Evolutionary conservation across 2,329 filamentous ascomycete species (phyloP).

Genomic region (Fusarium floridanum): DNA sequence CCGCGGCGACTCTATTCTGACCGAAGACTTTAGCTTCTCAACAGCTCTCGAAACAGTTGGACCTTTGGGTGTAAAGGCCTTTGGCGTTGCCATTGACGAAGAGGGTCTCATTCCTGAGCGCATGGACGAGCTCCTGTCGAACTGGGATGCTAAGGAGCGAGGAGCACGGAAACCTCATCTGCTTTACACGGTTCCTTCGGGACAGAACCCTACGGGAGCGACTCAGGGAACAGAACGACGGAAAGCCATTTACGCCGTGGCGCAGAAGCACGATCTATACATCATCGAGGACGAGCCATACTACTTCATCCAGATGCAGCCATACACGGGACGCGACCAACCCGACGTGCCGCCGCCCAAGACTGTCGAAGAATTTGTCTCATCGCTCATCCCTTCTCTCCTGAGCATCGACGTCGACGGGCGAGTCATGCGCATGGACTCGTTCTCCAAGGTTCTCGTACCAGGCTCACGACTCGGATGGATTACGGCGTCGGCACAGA

Average conservation of each 20-base stretch:
- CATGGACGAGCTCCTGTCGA: constrained; percentile 64
- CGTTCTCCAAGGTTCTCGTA: constrained; percentile 91
- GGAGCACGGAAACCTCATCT: constrained; percentile 66
- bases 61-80: constrained; percentile 65
- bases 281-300: constrained; percentile 96
- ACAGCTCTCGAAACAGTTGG: constrained; percentile 72
- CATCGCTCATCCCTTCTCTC: constrained; percentile 71
- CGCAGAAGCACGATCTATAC: constrained; percentile 85
- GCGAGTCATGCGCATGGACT: constrained; percentile 90
- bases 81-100: constrained; percentile 65
- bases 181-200: constrained; percentile 75
- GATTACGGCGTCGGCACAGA: constrained; percentile 88
- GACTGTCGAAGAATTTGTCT: constrained; percentile 79
- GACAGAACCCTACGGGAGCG: constrained; percentile 91
- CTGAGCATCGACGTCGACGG: constrained; percentile 88
- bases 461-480: constrained; percentile 88
- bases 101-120: constrained; percentile 65
- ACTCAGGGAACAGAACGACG: constrained; percentile 79
- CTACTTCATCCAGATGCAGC: constrained; percentile 91
- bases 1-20: constrained; percentile 82
- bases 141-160: constrained; percentile 62
- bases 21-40: constrained; percentile 92
- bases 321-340: constrained; percentile 71
- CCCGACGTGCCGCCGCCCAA: constrained; percentile 67
- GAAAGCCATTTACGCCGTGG: constrained; percentile 79